These are phyloP conservation scores for Olyra latifolia DNA, from an alignment of 176 grass and related monocot genomes.

Conservation along the genomic window DNA sequence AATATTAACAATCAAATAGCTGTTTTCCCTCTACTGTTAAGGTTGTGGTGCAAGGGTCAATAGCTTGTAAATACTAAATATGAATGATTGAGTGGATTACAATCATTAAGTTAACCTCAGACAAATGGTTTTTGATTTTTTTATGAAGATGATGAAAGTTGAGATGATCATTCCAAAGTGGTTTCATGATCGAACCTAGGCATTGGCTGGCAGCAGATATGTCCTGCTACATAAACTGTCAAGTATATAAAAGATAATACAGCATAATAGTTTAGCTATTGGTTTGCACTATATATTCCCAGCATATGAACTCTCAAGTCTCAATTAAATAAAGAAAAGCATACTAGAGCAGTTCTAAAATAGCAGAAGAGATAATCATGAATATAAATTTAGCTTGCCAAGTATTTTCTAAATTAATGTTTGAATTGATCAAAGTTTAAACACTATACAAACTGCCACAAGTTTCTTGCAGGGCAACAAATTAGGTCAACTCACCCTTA, in stretches of 20 bases:
- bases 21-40: neutral
- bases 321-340: neutral
- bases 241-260: neutral
- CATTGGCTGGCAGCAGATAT: neutral
- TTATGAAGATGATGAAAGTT: slow-evolving; percentile 13
- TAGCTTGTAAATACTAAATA: neutral
- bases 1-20: slow-evolving; percentile 10
- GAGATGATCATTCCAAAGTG: neutral
- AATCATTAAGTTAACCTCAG: neutral
- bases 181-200: neutral
- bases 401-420: neutral
- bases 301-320: neutral
- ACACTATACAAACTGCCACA: neutral
- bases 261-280: neutral
- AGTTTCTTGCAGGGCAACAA: neutral
- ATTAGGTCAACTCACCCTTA: neutral
- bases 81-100: neutral
- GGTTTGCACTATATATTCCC: neutral
- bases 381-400: neutral
- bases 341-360: neutral
- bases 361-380: neutral
- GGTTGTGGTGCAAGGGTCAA: neutral
- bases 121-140: neutral
- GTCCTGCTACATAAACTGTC: neutral
- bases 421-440: neutral